Evolutionary conservation across 805 yeast species (phyloP).

Genomic region (Clavispora fructus): DNA sequence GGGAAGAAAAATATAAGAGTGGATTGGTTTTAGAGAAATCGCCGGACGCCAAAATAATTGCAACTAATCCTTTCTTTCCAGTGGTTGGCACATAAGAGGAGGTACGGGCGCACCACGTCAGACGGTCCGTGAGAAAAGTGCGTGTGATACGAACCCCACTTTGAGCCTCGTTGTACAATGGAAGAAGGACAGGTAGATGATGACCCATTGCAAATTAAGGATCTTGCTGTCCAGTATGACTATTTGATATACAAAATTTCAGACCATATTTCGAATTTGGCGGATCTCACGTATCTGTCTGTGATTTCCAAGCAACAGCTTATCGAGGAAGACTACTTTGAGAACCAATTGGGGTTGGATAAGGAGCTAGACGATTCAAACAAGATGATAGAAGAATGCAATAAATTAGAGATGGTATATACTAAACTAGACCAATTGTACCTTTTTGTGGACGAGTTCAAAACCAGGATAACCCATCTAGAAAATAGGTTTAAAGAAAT

Average conservation of each 20-base stretch:
- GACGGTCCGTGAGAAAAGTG: too few relatives aligned
- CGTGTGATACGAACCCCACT: not conserved
- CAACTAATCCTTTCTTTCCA: too few relatives aligned
- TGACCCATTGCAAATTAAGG: conserved; percentile 61
- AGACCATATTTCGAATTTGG: conserved; percentile 46
- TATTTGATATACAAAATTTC: conserved; percentile 58
- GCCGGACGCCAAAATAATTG: too few relatives aligned
- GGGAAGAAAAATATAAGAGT: too few relatives aligned
- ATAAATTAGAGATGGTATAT: conserved; percentile 47
- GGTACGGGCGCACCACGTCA: too few relatives aligned
- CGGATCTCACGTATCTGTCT: conserved; percentile 33
- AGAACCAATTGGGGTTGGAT: conserved; percentile 26
- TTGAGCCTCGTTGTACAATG: not conserved
- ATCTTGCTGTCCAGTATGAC: conserved; percentile 58
- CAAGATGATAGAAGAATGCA: conserved; percentile 38
- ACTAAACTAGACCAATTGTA: conserved; percentile 49
- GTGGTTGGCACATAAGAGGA: too few relatives aligned
- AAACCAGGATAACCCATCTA: conserved; percentile 12
- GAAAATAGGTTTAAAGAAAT: conserved; percentile 11
- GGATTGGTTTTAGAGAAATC: too few relatives aligned
- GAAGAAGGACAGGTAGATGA: conserved; percentile 14
- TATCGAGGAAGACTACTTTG: conserved; percentile 17
- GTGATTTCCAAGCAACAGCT: conserved; percentile 27
- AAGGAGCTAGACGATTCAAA: conserved; percentile 37
- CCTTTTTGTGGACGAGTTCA: conserved; percentile 23